Base-by-base conservation (phyloP, 495 filamentous ascomycete genomes). In the Talaromyces adpressus region DNA sequence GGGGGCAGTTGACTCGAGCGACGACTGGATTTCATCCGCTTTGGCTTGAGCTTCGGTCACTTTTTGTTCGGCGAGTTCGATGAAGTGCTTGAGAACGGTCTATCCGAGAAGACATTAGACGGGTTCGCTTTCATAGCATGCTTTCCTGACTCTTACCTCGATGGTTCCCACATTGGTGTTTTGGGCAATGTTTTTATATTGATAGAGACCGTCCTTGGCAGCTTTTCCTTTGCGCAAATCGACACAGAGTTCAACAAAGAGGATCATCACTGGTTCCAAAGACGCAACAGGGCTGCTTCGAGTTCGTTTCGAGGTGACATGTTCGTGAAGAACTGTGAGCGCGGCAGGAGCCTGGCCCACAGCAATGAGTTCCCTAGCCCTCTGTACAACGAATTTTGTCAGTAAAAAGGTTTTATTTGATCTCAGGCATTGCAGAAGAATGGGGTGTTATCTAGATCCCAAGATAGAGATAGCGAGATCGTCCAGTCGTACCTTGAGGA, bases 101-200 rank as follows among this genome's bases (percentile, higher is more conserved):
- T 91, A 73, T 51, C 3, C 29, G 62, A 34, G 63, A 66, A 72
- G 30, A 47, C 51, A 60, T 64, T 56, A 61, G 57, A 58, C 53
- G 11, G 47, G 45, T 64, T 65, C 34, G 51, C 47, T 41, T 18
- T 30, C 2, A 30, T 62, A 22, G 22, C 9, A 41, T 14, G 22
- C 23, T 34, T 27, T 14, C 30, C 11, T 30, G 27, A 14, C 60
- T 7, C 79, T 45, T 81, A 91, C 89, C 85, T 98, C 94, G 75
- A 98, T 98, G 39, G 95, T 98, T 68, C 87, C 92, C 61, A 98
- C 93, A 70, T 97, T 98, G 67, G 93, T 97, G 79, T 98, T 98
- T 77, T 98, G 94, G 56, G 91, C 91, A 67, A 96, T 97, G 74
- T 98, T 98, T 84, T 98, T 98, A 85, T 98, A 98, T 70, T 97